A percentile compares a stretch with the other conserved stretches of the same genome.
phyloP scores from a whole-genome alignment of 148 eudicot genomes.

The Rhododendron vialii region DNA sequence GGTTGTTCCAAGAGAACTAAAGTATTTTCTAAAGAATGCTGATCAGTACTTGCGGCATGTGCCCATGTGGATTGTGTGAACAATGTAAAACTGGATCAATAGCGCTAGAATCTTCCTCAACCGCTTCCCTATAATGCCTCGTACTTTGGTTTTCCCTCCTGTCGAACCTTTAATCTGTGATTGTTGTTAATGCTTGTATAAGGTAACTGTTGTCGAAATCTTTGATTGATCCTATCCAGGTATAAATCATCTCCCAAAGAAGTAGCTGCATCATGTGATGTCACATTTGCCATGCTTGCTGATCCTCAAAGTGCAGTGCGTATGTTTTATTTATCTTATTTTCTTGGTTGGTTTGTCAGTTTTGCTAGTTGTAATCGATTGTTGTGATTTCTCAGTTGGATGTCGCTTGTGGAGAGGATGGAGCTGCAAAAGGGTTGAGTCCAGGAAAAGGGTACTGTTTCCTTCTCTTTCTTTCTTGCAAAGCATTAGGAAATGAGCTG shows the following conservation, averaged over 20 bases:
- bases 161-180: not conserved
- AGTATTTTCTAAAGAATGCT: not conserved
- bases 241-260: constrained; percentile 79
- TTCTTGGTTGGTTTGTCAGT: constrained; percentile 9
- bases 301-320: constrained; percentile 99
- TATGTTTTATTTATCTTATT: constrained; percentile 28
- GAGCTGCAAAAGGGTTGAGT: constrained; percentile 81
- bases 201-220: not conserved
- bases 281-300: constrained; percentile 98
- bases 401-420: constrained; percentile 82
- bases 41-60: not conserved
- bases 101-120: not conserved
- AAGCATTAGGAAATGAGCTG: not conserved
- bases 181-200: not conserved
- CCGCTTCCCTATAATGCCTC: not conserved
- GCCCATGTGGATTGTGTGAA: not conserved
- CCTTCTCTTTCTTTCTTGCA: not conserved
- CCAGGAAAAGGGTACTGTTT: constrained; percentile 81
- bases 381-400: constrained; percentile 43
- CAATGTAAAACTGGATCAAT: not conserved
- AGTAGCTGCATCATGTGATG: constrained; percentile 90
- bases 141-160: not conserved
- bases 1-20: not conserved
- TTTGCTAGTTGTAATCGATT: constrained; percentile 16
- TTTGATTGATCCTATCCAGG: constrained; percentile 35